Base-by-base conservation (phyloP, 768 basidiomycete species). In the Lentinula lateritia region DNA sequence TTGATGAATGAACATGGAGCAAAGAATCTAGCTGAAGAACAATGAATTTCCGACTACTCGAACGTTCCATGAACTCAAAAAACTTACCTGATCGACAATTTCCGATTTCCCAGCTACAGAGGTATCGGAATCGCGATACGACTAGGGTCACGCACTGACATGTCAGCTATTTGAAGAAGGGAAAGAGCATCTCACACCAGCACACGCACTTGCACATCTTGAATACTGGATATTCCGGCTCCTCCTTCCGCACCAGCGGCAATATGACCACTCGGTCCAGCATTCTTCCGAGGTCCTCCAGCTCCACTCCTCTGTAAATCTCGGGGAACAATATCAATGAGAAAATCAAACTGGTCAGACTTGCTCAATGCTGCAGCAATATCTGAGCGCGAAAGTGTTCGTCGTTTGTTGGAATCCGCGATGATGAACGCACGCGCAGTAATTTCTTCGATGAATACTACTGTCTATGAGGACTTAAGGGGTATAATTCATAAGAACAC, bases 391-490 rank as follows among this genome's bases (percentile, higher is more conserved):
- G 93, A 95, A 18, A 98, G 80, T 2, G 95, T 98, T n/a, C 95
- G 89, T 32, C 95, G 89, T 74, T 97, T 98, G 76, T 95, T 92
- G 28, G 93, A 89, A 75, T 97, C 94, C 16, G 95, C 95, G 58
- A 98, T 86, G 63, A 96, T 90, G 81, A 93, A 98, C 2, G 96
- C 95, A 32, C 96, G 87, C 1, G 93, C 90, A 1, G 96, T 98
- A 64, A 99, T 92, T 75, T 99, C 96, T 50, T 94, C 84, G 61
- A 99, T 99, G 75, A 99, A 98, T 64, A 98, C 96, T 97, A 59
- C 20, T 16, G 15, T 16, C 3, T 10, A 28, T 45, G 18, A 43
- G 38, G 12, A 46, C 20, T 39, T 12, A 35, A 54, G 42, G 23
- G 35, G 70, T 7, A 28, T 46, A 55, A 20, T 3, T 35, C 6